phyloP scores from a whole-genome alignment of 2,329 filamentous ascomycete species.

The Diaporthe vexans region DNA sequence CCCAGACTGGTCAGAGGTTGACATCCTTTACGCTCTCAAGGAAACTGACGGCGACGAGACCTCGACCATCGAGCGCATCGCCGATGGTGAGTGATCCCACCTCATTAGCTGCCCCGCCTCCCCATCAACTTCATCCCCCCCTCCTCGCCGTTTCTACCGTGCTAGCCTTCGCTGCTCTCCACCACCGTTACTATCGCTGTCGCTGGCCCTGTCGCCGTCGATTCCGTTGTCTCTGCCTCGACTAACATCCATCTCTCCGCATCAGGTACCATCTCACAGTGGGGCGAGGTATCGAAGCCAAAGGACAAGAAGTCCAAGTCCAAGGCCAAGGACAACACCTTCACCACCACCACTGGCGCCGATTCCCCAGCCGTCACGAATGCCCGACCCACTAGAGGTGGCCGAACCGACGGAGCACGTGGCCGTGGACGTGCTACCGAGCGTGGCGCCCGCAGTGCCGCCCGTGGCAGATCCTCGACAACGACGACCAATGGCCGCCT shows the following conservation, averaged over 20 bases:
- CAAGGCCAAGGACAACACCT: conserved; percentile 76
- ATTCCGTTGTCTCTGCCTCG: conserved; percentile 36
- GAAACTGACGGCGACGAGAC: conserved; percentile 87
- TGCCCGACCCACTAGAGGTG: conserved; percentile 68
- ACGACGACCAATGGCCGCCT: conserved; percentile 71
- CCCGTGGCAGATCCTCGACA: conserved; percentile 74
- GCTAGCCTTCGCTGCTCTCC: background rate
- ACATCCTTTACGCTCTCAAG: conserved; percentile 92
- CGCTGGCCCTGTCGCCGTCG: too few relatives aligned
- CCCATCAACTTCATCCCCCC: conserved; percentile 32
- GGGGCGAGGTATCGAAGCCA: conserved; percentile 85
- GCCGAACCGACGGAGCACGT: conserved; percentile 74
- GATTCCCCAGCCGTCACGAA: conserved; percentile 61
- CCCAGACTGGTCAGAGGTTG: conserved; percentile 94
- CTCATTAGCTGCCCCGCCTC: conserved; percentile 19
- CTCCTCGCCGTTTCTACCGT: background rate
- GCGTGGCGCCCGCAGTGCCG: conserved; percentile 69
- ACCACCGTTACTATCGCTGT: background rate
- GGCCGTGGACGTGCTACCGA: conserved; percentile 75
- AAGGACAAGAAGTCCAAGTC: conserved; percentile 81
- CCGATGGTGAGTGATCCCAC: conserved; percentile 72
- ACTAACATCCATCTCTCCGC: conserved; percentile 36
- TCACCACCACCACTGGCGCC: conserved; percentile 64
- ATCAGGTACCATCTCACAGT: conserved; percentile 83
- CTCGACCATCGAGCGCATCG: conserved; percentile 81